phyloP scores from a whole-genome alignment of 2,329 filamentous ascomycete genomes.

The Monosporascus ibericus region DNA sequence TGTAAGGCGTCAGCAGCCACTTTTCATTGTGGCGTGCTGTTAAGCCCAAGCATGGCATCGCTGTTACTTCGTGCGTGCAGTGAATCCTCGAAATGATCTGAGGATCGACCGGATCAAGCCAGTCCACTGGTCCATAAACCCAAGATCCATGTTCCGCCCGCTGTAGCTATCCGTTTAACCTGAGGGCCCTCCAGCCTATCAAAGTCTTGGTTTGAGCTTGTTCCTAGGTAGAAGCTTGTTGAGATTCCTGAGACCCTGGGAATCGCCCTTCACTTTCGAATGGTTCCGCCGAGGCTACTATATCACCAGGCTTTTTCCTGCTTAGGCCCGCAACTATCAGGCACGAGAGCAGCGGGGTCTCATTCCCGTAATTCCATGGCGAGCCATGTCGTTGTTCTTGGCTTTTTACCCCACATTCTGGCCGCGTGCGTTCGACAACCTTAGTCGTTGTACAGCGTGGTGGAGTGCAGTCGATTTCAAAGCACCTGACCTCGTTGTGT shows the following conservation, averaged over 20 bases:
- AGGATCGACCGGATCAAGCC: background rate
- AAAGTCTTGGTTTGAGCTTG: background rate
- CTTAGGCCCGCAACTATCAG: background rate
- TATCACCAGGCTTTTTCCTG: background rate
- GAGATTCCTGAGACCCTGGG: background rate
- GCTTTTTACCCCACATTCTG: conserved; percentile 1
- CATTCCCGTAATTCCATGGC: background rate
- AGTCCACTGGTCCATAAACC: background rate
- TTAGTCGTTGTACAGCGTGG: background rate
- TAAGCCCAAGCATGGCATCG: background rate
- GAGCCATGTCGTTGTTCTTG: background rate
- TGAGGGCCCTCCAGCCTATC: background rate
- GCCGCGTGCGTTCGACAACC: background rate
- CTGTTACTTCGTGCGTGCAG: background rate
- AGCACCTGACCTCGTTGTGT: conserved; percentile 1
- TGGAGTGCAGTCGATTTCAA: background rate
- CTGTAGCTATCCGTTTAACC: background rate
- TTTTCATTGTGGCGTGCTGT: too few species aligned
- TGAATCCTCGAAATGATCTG: background rate
- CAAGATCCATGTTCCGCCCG: background rate
- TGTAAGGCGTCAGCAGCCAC: background rate
- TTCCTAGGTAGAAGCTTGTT: background rate
- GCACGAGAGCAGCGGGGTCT: background rate
- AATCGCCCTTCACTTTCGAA: background rate
- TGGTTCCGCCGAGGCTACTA: background rate